Evolutionary conservation across 2,329 filamentous ascomycete genomes (phyloP).

Genomic region (Xenosphaeropsis pyriputrescens): DNA sequence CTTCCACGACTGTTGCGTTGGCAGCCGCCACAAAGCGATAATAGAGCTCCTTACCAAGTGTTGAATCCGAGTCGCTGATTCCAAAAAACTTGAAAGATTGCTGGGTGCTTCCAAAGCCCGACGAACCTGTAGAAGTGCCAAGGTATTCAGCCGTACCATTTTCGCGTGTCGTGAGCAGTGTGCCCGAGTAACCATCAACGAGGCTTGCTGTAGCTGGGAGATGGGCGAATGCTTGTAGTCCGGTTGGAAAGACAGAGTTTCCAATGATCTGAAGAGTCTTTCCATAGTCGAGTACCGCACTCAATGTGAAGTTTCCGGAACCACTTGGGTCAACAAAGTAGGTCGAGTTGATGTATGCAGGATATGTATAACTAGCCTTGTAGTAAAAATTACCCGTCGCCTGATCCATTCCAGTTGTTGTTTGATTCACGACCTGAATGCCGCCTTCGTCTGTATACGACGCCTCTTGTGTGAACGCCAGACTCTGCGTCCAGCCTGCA

Average conservation of each 20-base stretch:
- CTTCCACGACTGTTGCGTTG: conserved; percentile 35
- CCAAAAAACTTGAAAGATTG: conserved; percentile 38
- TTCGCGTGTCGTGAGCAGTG: conserved; percentile 32
- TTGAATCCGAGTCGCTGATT: conserved; percentile 3
- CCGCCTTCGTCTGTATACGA: conserved; percentile 36
- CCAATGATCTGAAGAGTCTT: conserved; percentile 30
- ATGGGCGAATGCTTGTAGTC: conserved; percentile 38
- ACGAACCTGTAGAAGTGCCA: conserved; percentile 26
- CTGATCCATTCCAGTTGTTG: conserved; percentile 31
- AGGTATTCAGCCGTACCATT: conserved; percentile 42
- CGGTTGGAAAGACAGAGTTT: conserved; percentile 38
- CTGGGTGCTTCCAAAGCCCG: conserved; percentile 36
- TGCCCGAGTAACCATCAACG: conserved; percentile 18
- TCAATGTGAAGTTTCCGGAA: conserved; percentile 30
- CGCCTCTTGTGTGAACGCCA: conserved; percentile 40
- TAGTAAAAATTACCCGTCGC: conserved; percentile 15
- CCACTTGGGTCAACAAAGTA: conserved; percentile 25
- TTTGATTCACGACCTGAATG: conserved; percentile 35
- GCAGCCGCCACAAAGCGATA: conserved; percentile 36
- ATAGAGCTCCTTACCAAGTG: conserved; percentile 32
- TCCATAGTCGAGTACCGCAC: conserved; percentile 30
- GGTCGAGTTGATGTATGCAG: conserved; percentile 40
- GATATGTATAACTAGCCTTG: conserved; percentile 37
- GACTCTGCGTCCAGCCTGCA: conserved; percentile 41
- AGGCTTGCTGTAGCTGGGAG: conserved; percentile 11